Evolutionary conservation across 306 rosid genomes (phyloP).

Genomic region (Inga leiocalycina): DNA sequence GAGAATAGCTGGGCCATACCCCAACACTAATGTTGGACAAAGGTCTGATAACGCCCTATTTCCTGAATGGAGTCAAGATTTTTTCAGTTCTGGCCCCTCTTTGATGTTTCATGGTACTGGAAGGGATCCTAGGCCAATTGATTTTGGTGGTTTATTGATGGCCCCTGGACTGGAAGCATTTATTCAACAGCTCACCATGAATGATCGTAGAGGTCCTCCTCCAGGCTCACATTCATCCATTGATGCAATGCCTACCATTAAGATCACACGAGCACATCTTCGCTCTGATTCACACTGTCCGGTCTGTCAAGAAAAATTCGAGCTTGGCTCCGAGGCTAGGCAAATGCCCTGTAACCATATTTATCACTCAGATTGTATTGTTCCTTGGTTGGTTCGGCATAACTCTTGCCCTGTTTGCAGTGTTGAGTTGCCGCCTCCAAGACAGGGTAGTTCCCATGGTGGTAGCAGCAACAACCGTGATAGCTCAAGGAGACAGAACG

Average conservation of each 20-base stretch:
- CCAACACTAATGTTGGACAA: too few relatives aligned
- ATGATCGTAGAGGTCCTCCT: conserved; percentile 64
- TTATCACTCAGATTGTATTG: conserved; percentile 77
- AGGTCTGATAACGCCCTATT: too few relatives aligned
- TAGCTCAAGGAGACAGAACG: too few relatives aligned
- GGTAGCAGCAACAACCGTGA: too few relatives aligned
- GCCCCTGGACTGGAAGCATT: conserved; percentile 63
- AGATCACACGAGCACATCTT: conserved; percentile 59
- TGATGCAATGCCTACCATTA: conserved; percentile 75
- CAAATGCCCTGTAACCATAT: conserved; percentile 46
- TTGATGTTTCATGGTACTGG: too few relatives aligned
- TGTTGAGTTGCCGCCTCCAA: too few relatives aligned
- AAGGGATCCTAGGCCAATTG: too few relatives aligned
- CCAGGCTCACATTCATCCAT: conserved; percentile 68
- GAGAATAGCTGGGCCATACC: too few relatives aligned
- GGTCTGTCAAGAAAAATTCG: conserved; percentile 51
- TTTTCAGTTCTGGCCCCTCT: too few relatives aligned
- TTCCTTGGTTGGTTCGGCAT: conserved; percentile 79
- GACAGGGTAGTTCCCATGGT: too few relatives aligned
- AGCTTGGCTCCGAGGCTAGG: conserved; percentile 70
- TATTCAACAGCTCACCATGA: conserved; percentile 61
- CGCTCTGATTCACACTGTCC: conserved; percentile 31
- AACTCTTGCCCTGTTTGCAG: conserved; percentile 69
- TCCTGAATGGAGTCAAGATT: too few relatives aligned
- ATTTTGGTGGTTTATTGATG: neutral